Evolutionary conservation across 805 yeast genomes (phyloP).

Genomic region (Lachancea fermentati): DNA sequence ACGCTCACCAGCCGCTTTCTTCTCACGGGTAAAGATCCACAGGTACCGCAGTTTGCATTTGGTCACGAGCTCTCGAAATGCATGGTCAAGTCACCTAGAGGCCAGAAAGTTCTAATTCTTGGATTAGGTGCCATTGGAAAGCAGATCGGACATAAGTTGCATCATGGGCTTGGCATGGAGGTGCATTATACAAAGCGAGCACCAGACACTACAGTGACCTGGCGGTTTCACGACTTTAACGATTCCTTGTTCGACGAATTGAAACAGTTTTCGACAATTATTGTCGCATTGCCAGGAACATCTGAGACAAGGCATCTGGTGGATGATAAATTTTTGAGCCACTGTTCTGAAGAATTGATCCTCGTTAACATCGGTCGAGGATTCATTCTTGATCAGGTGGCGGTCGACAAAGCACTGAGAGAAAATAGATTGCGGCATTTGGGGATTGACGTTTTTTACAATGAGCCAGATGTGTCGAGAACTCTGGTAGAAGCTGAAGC

Average conservation of each 20-base stretch:
- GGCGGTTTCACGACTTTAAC: slow-evolving; percentile 34
- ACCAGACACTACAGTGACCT: slow-evolving; percentile 26
- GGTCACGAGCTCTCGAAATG: slow-evolving; percentile 37
- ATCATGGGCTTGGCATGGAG: slow-evolving; percentile 49
- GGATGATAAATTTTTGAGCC: slow-evolving; percentile 36
- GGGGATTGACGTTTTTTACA: slow-evolving; percentile 56
- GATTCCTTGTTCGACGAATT: slow-evolving; percentile 32
- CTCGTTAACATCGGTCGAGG: slow-evolving; percentile 62
- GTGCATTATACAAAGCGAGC: slow-evolving; percentile 50
- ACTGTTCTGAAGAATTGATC: slow-evolving; percentile 19
- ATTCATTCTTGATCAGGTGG: slow-evolving; percentile 45
- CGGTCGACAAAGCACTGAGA: slow-evolving; percentile 39
- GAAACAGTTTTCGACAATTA: slow-evolving; percentile 43
- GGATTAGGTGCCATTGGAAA: slow-evolving; percentile 62
- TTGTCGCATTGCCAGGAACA: slow-evolving; percentile 54
- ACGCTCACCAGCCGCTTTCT: slow-evolving; percentile 38
- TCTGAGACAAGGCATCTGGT: slow-evolving; percentile 46
- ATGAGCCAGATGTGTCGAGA: slow-evolving; percentile 43
- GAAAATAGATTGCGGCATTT: slow-evolving; percentile 46
- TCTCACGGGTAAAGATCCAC: slow-evolving; percentile 26
- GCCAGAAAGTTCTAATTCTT: slow-evolving; percentile 47
- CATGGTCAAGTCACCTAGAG: slow-evolving; percentile 40
- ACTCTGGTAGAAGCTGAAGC: slow-evolving; percentile 14
- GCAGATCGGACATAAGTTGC: slow-evolving; percentile 45
- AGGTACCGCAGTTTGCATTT: slow-evolving; percentile 32